These are phyloP conservation scores for Hypoxylon sp. DNA, from an alignment of 2,329 filamentous ascomycete species.

Conservation along the genomic window DNA sequence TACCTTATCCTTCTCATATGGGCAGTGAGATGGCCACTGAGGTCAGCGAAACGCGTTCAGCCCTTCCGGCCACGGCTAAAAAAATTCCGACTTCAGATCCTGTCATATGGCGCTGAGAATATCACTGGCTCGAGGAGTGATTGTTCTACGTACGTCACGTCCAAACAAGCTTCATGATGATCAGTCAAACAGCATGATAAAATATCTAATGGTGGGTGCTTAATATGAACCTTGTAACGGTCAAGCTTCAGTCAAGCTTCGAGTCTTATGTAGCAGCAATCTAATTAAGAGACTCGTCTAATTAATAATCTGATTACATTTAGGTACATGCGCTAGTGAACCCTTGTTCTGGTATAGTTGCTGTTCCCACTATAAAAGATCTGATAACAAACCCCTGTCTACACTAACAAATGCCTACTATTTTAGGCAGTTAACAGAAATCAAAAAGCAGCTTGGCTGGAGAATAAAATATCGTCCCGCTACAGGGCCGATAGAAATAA, in stretches of 20 bases:
- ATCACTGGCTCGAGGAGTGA: slow-evolving; percentile 30
- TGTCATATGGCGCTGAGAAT: slow-evolving; percentile 2
- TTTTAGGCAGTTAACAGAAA: slow-evolving; percentile 35
- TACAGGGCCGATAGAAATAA: slow-evolving; percentile 6
- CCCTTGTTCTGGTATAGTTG: slow-evolving; percentile 11
- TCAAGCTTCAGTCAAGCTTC: slow-evolving; percentile 24
- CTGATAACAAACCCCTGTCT: slow-evolving; percentile 22
- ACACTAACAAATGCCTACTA: neutral
- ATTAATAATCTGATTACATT: too few species aligned
- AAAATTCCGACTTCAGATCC: slow-evolving; percentile 28
- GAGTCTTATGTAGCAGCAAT: slow-evolving; percentile 3
- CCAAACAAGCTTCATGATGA: slow-evolving; percentile 3
- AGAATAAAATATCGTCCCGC: neutral
- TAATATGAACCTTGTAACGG: slow-evolving; percentile 20
- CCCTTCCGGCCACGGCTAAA: slow-evolving; percentile 27
- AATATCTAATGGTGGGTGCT: slow-evolving; percentile 11
- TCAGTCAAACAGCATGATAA: slow-evolving; percentile 6
- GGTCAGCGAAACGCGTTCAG: slow-evolving; percentile 17
- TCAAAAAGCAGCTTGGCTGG: neutral
- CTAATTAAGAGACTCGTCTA: too few species aligned
- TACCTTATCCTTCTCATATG: slow-evolving; percentile 12
- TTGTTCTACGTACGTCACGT: slow-evolving; percentile 21
- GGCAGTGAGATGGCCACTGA: slow-evolving; percentile 10
- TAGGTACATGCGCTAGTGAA: slow-evolving; percentile 14
- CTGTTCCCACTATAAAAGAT: slow-evolving; percentile 18